phyloP scores from a whole-genome alignment of 2,329 filamentous ascomycete species.

The Cytospora paraplurivora region DNA sequence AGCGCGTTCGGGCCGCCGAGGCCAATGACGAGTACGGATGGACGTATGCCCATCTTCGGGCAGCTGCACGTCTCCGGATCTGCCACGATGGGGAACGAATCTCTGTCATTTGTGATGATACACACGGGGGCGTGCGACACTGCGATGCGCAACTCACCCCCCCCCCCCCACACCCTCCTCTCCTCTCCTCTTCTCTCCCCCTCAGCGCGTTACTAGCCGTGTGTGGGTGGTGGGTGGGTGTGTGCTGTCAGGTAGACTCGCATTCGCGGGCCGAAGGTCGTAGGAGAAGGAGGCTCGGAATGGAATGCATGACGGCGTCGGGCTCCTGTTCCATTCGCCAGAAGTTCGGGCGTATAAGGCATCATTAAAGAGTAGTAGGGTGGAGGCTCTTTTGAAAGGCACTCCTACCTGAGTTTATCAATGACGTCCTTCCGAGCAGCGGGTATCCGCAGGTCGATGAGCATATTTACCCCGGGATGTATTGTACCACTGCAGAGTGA shows the following conservation, averaged over 20 bases:
- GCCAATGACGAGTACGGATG: too few species aligned
- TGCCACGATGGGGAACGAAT: conserved; percentile 29
- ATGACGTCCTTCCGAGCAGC: background rate
- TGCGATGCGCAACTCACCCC: background rate
- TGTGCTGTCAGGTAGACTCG: too few species aligned
- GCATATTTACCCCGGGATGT: background rate
- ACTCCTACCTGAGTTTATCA: too few species aligned
- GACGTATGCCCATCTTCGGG: background rate
- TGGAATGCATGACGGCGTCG: too few species aligned
- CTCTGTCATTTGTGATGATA: conserved; percentile 26
- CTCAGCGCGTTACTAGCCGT: too few species aligned
- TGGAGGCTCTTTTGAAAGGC: too few species aligned
- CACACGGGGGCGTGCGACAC: conserved; percentile 24
- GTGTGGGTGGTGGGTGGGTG: too few species aligned
- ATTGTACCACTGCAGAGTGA: background rate
- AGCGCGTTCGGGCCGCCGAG: background rate
- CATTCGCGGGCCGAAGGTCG: too few species aligned
- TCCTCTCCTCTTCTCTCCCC: background rate
- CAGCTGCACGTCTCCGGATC: conserved; percentile 21
- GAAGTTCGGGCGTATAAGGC: too few species aligned
- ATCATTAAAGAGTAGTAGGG: too few species aligned
- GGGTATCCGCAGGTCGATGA: background rate
- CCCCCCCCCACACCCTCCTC: conserved; percentile 22
- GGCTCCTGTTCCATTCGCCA: too few species aligned
- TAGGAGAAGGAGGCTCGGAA: too few species aligned